These are phyloP conservation scores for Saposhnikovia divaricata DNA, from an alignment of 129 eudicot genomes.

Conservation along the genomic window DNA sequence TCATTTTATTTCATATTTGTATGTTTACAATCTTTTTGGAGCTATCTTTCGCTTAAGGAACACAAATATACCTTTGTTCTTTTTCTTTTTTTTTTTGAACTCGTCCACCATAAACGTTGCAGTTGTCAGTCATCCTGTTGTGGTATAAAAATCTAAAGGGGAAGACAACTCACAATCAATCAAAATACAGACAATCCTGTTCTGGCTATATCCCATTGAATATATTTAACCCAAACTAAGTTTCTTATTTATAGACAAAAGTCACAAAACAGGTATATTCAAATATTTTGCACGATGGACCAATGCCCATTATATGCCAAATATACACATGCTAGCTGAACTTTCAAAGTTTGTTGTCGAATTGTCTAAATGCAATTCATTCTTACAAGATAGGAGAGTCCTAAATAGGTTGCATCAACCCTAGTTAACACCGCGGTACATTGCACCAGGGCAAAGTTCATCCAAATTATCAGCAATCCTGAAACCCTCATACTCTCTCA, in stretches of 20 bases:
- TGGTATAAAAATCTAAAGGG: too few species aligned
- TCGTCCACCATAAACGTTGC: neutral
- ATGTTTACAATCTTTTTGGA: neutral
- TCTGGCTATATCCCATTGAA: neutral
- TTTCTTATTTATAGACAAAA: neutral
- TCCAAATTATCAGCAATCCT: constrained; percentile 55
- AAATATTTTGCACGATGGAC: neutral
- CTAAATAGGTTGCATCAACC: neutral
- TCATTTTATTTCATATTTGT: neutral
- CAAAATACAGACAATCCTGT: neutral
- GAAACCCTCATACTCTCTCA: constrained; percentile 60
- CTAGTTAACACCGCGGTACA: constrained; percentile 60
- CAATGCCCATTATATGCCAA: neutral
- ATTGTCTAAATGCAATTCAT: neutral
- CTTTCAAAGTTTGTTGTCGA: neutral
- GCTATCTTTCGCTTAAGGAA: neutral
- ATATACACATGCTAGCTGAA: constrained; percentile 1
- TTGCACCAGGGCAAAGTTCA: constrained; percentile 79
- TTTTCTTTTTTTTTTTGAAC: neutral
- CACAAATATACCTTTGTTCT: neutral
- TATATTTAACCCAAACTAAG: too few species aligned
- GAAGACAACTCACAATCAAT: neutral
- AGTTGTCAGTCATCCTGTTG: neutral
- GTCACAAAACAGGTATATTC: neutral
- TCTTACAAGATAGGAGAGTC: neutral